phyloP scores from a whole-genome alignment of 257 asterid genomes.

The Ligustrum vulgare region DNA sequence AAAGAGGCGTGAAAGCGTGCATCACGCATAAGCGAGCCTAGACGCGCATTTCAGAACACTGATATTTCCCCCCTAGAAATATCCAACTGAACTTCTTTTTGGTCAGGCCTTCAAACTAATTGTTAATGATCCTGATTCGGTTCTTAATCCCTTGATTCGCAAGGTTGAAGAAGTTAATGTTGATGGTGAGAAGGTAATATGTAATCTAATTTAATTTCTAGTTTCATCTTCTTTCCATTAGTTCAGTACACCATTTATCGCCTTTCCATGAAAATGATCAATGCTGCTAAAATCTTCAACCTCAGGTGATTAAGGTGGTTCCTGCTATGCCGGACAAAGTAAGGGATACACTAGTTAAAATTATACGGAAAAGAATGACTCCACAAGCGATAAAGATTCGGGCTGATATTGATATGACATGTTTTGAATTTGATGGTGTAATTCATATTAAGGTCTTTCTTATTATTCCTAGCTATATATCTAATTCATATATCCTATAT shows the following conservation, averaged over 20 bases:
- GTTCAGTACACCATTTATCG: too few species aligned
- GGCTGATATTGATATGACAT: slow-evolving; percentile 49
- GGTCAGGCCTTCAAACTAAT: slow-evolving; percentile 49
- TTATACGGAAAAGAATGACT: slow-evolving; percentile 48
- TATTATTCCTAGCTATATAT: slow-evolving; percentile 1
- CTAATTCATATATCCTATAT: too few species aligned
- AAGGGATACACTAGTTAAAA: slow-evolving; percentile 39
- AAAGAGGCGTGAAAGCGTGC: too few species aligned
- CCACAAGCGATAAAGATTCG: slow-evolving; percentile 47
- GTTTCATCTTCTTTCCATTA: too few species aligned
- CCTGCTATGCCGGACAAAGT: slow-evolving; percentile 49
- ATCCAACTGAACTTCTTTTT: too few species aligned
- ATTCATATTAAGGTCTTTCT: slow-evolving; percentile 45
- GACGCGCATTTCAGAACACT: too few species aligned
- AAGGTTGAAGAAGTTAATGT: slow-evolving; percentile 50
- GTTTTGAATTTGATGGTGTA: slow-evolving; percentile 55
- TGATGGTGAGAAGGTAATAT: slow-evolving; percentile 47
- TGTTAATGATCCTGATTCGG: slow-evolving; percentile 51
- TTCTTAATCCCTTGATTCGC: slow-evolving; percentile 47
- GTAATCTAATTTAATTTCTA: neutral
- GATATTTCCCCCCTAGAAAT: too few species aligned
- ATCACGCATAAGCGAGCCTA: too few species aligned
- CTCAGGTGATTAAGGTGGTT: slow-evolving; percentile 44
- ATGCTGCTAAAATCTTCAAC: too few species aligned
- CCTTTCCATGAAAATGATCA: too few species aligned